A percentile compares a stretch with the other conserved stretches of the same genome.
These are phyloP conservation scores for Scheffersomyces stipitis DNA, from an alignment of 805 yeast species.

Conservation along the genomic window DNA sequence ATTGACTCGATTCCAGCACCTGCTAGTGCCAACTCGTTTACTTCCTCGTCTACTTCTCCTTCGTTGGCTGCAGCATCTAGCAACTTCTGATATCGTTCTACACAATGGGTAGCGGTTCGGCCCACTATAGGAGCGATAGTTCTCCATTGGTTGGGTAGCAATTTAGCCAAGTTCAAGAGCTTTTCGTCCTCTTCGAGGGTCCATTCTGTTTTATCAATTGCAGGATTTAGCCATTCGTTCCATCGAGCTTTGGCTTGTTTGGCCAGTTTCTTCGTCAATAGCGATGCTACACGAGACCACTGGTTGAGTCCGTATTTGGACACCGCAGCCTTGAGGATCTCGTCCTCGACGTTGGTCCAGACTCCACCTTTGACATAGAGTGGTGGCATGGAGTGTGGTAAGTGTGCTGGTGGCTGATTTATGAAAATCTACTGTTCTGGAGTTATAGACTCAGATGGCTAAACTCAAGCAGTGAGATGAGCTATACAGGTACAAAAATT, in stretches of 20 bases:
- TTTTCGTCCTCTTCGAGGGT: conserved; percentile 72
- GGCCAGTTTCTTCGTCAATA: conserved; percentile 81
- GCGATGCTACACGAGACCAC: conserved; percentile 90
- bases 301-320: conserved; percentile 92
- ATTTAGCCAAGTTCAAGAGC: conserved; percentile 61
- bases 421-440: no score
- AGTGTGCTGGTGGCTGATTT: no score
- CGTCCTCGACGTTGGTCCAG: conserved; percentile 87
- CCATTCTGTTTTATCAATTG: conserved; percentile 66
- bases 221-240: conserved; percentile 84
- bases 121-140: conserved; percentile 80
- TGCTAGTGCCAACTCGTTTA: conserved; percentile 36
- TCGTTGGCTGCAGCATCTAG: conserved; percentile 47
- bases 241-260: conserved; percentile 91
- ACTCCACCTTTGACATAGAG: conserved; percentile 82
- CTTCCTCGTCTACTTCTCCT: conserved; percentile 24
- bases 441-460: no score
- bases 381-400: conserved; percentile 53
- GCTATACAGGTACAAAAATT: no score
- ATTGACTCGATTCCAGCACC: conserved; percentile 56
- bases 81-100: conserved; percentile 77
- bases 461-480: no score
- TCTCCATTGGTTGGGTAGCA: conserved; percentile 93
- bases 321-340: conserved; percentile 85
- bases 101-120: conserved; percentile 82